These are phyloP conservation scores for Psilocybe tampanensis DNA, from an alignment of 768 basidiomycete species.

Conservation along the genomic window DNA sequence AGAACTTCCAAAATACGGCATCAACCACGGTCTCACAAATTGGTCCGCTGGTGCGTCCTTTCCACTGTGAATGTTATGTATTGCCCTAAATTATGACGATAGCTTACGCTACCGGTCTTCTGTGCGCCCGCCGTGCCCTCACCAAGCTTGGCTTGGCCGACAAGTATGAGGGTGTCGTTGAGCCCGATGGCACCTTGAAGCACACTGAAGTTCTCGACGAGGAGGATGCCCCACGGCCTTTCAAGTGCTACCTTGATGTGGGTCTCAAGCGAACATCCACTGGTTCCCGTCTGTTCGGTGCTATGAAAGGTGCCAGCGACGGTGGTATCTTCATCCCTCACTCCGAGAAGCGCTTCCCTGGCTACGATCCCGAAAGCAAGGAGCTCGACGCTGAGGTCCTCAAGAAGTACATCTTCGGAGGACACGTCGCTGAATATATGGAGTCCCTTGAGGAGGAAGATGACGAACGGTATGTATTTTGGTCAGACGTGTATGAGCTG, in stretches of 20 bases:
- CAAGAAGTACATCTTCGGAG: slow-evolving; percentile 97
- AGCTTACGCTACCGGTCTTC: slow-evolving; percentile 98
- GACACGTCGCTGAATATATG: slow-evolving; percentile 99
- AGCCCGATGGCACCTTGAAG: slow-evolving; percentile 85
- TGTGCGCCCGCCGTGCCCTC: slow-evolving; percentile 92
- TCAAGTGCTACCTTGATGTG: slow-evolving; percentile 98
- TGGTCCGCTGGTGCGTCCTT: slow-evolving; percentile 84
- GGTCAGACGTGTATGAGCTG: neutral
- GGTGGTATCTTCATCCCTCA: slow-evolving; percentile 99
- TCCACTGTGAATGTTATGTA: neutral
- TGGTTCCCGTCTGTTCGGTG: slow-evolving; percentile 96
- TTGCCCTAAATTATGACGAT: neutral
- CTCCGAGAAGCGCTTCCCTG: slow-evolving; percentile 97
- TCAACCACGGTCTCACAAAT: slow-evolving; percentile 98
- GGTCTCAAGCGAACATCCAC: slow-evolving; percentile 98
- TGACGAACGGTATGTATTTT: slow-evolving; percentile 76
- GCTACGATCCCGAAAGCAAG: slow-evolving; percentile 93
- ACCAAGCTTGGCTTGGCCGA: slow-evolving; percentile 95
- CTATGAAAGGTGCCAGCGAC: slow-evolving; percentile 97
- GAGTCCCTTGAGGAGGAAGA: slow-evolving; percentile 99
- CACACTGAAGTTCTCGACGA: slow-evolving; percentile 87
- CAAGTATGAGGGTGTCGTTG: slow-evolving; percentile 93
- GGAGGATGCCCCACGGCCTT: slow-evolving; percentile 96
- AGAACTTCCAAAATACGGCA: slow-evolving; percentile 95
- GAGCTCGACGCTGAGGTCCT: slow-evolving; percentile 90